phyloP scores from a whole-genome alignment of 345 rosid species.

The Salix suchowensis region DNA sequence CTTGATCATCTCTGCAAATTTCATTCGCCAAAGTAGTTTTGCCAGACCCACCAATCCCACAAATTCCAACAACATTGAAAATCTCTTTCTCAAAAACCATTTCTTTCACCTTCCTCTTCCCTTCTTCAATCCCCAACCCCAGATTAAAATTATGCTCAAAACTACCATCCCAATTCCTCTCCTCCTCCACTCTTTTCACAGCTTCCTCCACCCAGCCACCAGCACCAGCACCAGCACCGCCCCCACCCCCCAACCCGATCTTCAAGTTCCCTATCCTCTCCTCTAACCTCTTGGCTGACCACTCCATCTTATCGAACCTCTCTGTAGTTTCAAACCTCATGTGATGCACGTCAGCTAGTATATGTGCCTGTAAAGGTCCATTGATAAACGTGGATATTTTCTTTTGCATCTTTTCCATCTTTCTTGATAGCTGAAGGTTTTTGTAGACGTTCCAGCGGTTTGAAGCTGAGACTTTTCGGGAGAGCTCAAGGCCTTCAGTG shows the following conservation, averaged over 20 bases:
- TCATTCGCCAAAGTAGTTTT: conserved; percentile 83
- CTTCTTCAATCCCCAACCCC: conserved; percentile 52
- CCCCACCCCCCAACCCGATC: conserved; percentile 43
- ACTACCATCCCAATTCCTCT: conserved; percentile 30
- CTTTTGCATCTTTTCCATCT: conserved; percentile 74
- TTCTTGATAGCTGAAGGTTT: conserved; percentile 40
- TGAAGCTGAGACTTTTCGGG: conserved; percentile 34
- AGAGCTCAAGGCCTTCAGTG: conserved; percentile 44
- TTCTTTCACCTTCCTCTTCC: conserved; percentile 68
- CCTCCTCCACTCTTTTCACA: conserved; percentile 40
- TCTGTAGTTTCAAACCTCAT: conserved; percentile 37
- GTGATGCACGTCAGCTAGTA: conserved; percentile 67
- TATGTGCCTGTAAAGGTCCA: conserved; percentile 38
- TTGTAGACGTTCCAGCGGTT: conserved; percentile 63
- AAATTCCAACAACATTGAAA: conserved; percentile 47
- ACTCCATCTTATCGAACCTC: conserved; percentile 50
- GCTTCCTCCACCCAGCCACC: conserved; percentile 56
- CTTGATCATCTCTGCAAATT: conserved; percentile 52
- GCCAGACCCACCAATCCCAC: conserved; percentile 87
- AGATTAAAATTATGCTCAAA: conserved; percentile 25
- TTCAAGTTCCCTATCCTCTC: conserved; percentile 54
- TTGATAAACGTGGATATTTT: conserved; percentile 33
- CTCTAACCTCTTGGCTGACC: conserved; percentile 36
- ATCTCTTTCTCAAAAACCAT: conserved; percentile 47
- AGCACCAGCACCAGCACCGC: background rate